Evolutionary conservation across 2,329 filamentous ascomycete genomes (phyloP).

Genomic region (Fonsecaea pugnacius): DNA sequence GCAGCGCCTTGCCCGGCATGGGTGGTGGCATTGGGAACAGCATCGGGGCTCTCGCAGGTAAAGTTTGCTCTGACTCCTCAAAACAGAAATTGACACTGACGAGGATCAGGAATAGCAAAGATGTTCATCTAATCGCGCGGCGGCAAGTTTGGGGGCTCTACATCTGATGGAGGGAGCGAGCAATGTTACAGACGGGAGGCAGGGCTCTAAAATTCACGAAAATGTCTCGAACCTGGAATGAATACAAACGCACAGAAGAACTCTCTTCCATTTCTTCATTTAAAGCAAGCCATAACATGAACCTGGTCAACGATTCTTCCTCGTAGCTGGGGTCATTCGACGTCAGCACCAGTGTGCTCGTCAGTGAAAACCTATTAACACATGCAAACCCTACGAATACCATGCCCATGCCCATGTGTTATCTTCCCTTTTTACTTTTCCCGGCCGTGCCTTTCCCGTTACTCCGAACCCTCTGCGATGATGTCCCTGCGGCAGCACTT

Average conservation of each 20-base stretch:
- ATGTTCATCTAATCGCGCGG: neutral
- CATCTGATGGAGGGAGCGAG: neutral
- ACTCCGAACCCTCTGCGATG: constrained; percentile 10
- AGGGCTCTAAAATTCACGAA: neutral
- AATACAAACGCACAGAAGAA: neutral
- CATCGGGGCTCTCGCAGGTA: constrained; percentile 54
- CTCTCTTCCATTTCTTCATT: neutral
- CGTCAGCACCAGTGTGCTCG: neutral
- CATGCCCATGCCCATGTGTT: constrained; percentile 3
- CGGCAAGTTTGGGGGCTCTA: neutral
- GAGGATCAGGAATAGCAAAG: neutral
- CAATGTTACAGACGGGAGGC: neutral
- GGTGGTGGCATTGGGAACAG: constrained; percentile 48
- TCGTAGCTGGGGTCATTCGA: neutral
- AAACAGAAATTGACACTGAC: neutral
- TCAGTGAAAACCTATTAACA: constrained; percentile 6
- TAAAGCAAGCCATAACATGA: constrained; percentile 3
- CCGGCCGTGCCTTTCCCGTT: constrained; percentile 20
- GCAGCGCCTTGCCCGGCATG: constrained; percentile 36
- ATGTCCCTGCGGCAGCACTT: constrained; percentile 28
- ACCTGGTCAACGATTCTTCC: neutral
- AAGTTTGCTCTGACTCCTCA: constrained; percentile 54
- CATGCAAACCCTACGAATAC: neutral
- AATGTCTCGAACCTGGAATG: neutral
- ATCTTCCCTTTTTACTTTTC: constrained; percentile 31